Percentiles rank a stretch among this genome's conserved stretches.
These are phyloP conservation scores for Aspergillus olivimuriae DNA, from an alignment of 495 filamentous ascomycete genomes.

Conservation along the genomic window DNA sequence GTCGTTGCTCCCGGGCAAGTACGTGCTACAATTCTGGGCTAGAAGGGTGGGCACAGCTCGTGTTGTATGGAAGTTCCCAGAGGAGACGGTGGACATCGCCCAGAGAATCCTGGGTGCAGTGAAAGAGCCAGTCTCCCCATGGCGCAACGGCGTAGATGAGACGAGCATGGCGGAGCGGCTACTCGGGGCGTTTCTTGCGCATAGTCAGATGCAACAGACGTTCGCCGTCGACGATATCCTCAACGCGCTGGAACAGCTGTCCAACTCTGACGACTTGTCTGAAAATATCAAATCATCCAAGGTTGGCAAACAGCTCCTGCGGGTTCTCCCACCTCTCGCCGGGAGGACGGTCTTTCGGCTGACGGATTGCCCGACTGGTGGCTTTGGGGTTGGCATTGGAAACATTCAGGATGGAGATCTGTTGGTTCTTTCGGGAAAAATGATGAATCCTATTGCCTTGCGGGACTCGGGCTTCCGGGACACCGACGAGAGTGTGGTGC, in stretches of 20 bases:
- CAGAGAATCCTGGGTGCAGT: background rate
- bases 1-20: background rate
- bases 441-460: background rate
- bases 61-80: background rate
- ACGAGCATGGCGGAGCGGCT: background rate
- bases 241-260: background rate
- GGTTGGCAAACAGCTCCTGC: background rate
- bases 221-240: background rate
- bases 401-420: background rate
- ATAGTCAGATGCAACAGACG: background rate
- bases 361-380: background rate
- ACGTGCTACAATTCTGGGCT: background rate
- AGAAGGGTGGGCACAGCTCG: background rate
- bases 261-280: background rate
- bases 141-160: background rate
- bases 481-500: background rate
- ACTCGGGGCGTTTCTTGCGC: background rate
- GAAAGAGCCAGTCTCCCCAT: background rate
- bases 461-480: background rate
- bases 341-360: constrained; percentile 1
- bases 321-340: background rate
- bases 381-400: background rate
- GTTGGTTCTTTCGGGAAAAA: background rate
- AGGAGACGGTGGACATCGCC: background rate
- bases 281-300: background rate